phyloP scores from a whole-genome alignment of 805 yeast species.

The Metschnikowia hibisci region DNA sequence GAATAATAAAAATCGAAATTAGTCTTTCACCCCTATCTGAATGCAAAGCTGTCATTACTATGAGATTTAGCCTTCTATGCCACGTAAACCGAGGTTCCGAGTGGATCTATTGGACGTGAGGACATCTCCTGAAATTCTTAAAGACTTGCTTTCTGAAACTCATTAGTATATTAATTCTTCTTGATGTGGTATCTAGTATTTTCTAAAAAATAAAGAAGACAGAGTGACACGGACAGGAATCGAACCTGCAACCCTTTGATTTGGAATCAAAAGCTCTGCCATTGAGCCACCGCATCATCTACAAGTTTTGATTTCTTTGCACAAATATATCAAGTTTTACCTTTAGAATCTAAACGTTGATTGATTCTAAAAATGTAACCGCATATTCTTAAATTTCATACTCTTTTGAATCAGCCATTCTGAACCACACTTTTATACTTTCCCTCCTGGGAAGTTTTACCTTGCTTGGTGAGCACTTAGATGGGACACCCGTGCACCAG shows the following conservation, averaged over 20 bases:
- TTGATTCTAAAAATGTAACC: no score
- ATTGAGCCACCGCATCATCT: slow-evolving; percentile 23
- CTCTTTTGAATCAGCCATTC: no score
- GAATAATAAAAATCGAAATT: slow-evolving; percentile 17
- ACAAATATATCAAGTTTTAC: no score
- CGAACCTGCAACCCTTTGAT: slow-evolving; percentile 25
- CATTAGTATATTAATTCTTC: no score
- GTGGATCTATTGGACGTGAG: no score
- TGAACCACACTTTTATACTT: no score
- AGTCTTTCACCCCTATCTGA: slow-evolving; percentile 27
- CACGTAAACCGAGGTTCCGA: no score
- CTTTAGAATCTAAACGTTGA: no score
- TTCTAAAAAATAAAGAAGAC: slow-evolving; percentile 1
- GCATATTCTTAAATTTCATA: no score
- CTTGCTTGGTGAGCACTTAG: background rate
- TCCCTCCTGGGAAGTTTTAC: background rate
- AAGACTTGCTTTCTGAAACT: no score
- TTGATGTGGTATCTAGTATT: background rate
- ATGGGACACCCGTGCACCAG: slow-evolving; percentile 2
- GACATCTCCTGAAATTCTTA: no score
- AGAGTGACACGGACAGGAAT: slow-evolving; percentile 23
- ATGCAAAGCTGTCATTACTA: slow-evolving; percentile 10
- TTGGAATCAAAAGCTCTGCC: slow-evolving; percentile 25
- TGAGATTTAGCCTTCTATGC: background rate
- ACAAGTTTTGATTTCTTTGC: background rate